Evolutionary conservation across 2,329 filamentous ascomycete species (phyloP).

Genomic region (Karstenula rhodostoma): DNA sequence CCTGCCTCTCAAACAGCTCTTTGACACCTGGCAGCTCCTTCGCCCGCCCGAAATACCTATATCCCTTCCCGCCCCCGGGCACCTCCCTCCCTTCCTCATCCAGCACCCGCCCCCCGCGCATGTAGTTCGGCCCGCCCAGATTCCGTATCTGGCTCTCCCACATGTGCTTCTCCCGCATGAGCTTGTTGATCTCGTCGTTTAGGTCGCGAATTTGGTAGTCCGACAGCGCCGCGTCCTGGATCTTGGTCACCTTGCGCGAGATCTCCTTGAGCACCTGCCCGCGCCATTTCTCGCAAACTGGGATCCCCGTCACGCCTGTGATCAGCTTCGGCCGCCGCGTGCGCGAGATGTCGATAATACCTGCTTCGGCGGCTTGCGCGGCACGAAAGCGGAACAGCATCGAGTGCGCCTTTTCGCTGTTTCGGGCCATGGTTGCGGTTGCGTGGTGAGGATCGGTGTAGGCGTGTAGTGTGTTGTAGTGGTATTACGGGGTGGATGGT

Average conservation of each 20-base stretch:
- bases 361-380: constrained; percentile 92
- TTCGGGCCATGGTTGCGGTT: constrained; percentile 72
- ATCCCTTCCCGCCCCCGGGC: constrained; percentile 80
- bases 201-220: constrained; percentile 98
- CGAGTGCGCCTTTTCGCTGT: constrained; percentile 98
- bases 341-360: constrained; percentile 92
- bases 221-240: constrained; percentile 89
- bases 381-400: constrained; percentile 99
- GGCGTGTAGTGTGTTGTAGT: neutral
- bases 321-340: constrained; percentile 91
- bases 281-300: constrained; percentile 95
- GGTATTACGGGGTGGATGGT: constrained; percentile 6
- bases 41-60: constrained; percentile 85
- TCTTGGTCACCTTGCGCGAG: constrained; percentile 93
- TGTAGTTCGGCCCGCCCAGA: constrained; percentile 96
- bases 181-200: constrained; percentile 99
- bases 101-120: constrained; percentile 69
- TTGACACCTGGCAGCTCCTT: constrained; percentile 92
- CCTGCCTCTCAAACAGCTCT: constrained; percentile 67
- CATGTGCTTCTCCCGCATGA: constrained; percentile 98
- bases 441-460: neutral
- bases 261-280: constrained; percentile 98
- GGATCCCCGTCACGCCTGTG: constrained; percentile 83
- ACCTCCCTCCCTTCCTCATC: constrained; percentile 66
- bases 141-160: constrained; percentile 98